Evolutionary conservation across 2,329 filamentous ascomycete genomes (phyloP).

Genomic region (Pezicula radicicola): DNA sequence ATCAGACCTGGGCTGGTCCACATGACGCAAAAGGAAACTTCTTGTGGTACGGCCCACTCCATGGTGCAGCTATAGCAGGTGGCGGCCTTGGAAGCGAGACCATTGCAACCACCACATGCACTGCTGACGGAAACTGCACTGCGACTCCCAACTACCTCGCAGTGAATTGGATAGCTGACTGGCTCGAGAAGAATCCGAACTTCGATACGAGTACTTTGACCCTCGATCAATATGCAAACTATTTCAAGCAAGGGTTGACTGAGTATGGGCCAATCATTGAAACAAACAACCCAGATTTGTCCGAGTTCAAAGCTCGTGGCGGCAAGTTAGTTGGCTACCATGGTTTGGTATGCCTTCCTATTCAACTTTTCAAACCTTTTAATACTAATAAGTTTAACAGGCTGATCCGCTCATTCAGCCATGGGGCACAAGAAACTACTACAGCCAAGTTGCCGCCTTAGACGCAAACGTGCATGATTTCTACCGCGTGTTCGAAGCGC

Average conservation of each 20-base stretch:
- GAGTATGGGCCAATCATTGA: constrained; percentile 23
- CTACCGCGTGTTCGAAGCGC: constrained; percentile 27
- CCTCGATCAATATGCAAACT: constrained; percentile 18
- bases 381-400: background rate
- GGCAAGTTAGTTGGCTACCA: constrained; percentile 9
- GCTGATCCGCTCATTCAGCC: constrained; percentile 2
- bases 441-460: constrained; percentile 12
- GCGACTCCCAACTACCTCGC: background rate
- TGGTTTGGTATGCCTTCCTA: constrained; percentile 2
- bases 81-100: too few species aligned
- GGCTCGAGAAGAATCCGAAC: constrained; percentile 1
- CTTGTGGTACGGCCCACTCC: constrained; percentile 4
- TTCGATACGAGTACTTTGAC: constrained; percentile 23
- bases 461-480: constrained; percentile 21
- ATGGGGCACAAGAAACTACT: constrained; percentile 20
- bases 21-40: background rate
- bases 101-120: too few species aligned
- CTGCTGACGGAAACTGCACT: background rate
- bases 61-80: background rate
- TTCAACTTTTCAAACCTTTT: too few species aligned
- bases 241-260: constrained; percentile 21
- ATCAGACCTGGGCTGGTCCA: background rate
- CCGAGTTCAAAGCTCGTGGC: background rate
- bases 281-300: constrained; percentile 3
- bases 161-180: constrained; percentile 3